Evolutionary conservation across 495 filamentous ascomycete species (phyloP), one percentile per base, ranked within the genome.

Genomic region (Xylaria telfairii): DNA sequence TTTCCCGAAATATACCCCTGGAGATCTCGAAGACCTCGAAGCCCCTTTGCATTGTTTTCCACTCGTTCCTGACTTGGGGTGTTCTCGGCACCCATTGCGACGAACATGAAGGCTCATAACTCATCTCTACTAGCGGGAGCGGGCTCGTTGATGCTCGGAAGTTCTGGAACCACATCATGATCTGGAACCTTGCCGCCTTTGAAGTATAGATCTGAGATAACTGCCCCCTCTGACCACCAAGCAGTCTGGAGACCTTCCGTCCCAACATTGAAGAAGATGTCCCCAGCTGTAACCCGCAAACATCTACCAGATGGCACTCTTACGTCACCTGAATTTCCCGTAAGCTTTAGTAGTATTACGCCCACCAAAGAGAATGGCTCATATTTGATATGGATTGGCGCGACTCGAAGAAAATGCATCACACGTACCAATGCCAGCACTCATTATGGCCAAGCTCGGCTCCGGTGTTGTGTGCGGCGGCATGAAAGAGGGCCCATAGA

Each of bases 191-290:
- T 41, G 3, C 59, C 37, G 9, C 10, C 59, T 28, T 62, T 62
- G 59, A 62, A 62, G 13, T 62, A 62, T 24, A 62, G 24, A 42
- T 62, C 59, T 24, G 59, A 62, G 3, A 62, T 32, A 15, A 62
- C 59, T 41, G 37, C 10, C 9, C 59, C 59, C 59, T 42, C 59
- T 41, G 59, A 62, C 34, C 34, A 62, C 59, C 59, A 62, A 62
- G 59, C 59, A 4, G 59, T 62, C 21, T 62, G 59, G 7, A 5
- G 21, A 15, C 59, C 59, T 37, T 62, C 13, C 37, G 59, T 62
- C 21, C 59, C 59, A 62, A 62, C 59, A 42, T 42, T 62, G 10
- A 62, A 62, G 59, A 62, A 62, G 2, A 62, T 28, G 37, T 62
- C 59, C 2, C 59, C 59, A 3, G 59, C n/a, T 41, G 19, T 17